A percentile compares a stretch with the other conserved stretches of the same genome.
Evolutionary conservation across 768 basidiomycete genomes (phyloP).

Genomic region (Wakefieldia striispora): DNA sequence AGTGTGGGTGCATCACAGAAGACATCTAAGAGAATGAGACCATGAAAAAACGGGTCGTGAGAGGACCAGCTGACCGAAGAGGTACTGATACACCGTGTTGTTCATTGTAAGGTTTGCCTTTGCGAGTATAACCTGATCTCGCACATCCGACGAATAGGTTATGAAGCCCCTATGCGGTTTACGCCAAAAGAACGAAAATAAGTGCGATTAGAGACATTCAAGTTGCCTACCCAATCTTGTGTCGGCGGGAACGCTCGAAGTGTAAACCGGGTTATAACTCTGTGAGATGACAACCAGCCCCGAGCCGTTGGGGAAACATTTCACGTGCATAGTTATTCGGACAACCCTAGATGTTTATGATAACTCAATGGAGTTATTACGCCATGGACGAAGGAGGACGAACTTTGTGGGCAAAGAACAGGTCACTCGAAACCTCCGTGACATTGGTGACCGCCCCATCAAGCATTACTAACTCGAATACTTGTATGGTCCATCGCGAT

Average conservation of each 20-base stretch:
- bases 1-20: constrained; percentile 52
- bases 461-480: constrained; percentile 51
- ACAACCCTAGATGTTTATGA: constrained; percentile 42
- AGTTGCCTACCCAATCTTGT: constrained; percentile 53
- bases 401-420: constrained; percentile 43
- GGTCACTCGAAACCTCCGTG: constrained; percentile 32
- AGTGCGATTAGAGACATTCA: not conserved
- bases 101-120: constrained; percentile 10
- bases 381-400: not conserved
- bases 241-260: constrained; percentile 50
- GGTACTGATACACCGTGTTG: constrained; percentile 33
- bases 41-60: not conserved
- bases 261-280: constrained; percentile 56
- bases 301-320: not conserved
- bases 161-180: constrained; percentile 41
- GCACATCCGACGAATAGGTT: constrained; percentile 12
- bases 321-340: constrained; percentile 51
- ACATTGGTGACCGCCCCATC: constrained; percentile 40
- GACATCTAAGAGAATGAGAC: constrained; percentile 38
- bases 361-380: not conserved
- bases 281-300: constrained; percentile 26
- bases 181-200: not conserved
- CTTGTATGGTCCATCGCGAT: no score
- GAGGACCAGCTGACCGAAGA: not conserved
- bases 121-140: constrained; percentile 6